Evolutionary conservation across 257 asterid genomes (phyloP).

Genomic region (Primulina huaijiensis): DNA sequence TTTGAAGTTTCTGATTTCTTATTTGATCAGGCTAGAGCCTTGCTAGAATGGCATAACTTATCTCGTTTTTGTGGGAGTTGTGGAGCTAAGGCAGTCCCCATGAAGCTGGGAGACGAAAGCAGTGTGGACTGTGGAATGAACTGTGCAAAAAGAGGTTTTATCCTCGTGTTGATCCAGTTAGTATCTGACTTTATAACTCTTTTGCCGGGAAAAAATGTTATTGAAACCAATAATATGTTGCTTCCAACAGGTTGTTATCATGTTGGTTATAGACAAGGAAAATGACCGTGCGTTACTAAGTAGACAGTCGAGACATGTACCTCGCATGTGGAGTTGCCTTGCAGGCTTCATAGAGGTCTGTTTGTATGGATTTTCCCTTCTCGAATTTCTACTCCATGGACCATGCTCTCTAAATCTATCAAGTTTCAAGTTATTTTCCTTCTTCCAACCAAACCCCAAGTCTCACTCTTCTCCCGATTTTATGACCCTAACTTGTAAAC

Average conservation of each 20-base stretch:
- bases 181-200: conserved; percentile 23
- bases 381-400: not conserved
- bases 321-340: conserved; percentile 99
- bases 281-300: conserved; percentile 79
- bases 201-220: conserved; percentile 11
- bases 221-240: conserved; percentile 2
- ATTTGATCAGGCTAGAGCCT: conserved; percentile 70
- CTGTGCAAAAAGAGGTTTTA: conserved; percentile 74
- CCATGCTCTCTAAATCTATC: conserved; percentile 4
- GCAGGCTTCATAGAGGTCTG: conserved; percentile 96
- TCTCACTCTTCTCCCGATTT: conserved; percentile 7
- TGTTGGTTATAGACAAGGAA: conserved; percentile 89
- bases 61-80: conserved; percentile 86
- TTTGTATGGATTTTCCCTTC: not conserved
- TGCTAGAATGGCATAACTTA: conserved; percentile 81
- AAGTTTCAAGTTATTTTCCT: not conserved
- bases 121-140: conserved; percentile 79
- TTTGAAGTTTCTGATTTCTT: conserved; percentile 10
- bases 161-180: conserved; percentile 97
- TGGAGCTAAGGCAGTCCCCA: conserved; percentile 57
- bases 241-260: conserved; percentile 76
- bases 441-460: not conserved
- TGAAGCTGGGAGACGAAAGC: conserved; percentile 84
- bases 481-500: conserved; percentile 13
- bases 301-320: conserved; percentile 92